Percentiles rank a stretch among this genome's conserved stretches.
phyloP scores from a whole-genome alignment of 2,329 filamentous ascomycete species.

The Helotiales sp. region DNA sequence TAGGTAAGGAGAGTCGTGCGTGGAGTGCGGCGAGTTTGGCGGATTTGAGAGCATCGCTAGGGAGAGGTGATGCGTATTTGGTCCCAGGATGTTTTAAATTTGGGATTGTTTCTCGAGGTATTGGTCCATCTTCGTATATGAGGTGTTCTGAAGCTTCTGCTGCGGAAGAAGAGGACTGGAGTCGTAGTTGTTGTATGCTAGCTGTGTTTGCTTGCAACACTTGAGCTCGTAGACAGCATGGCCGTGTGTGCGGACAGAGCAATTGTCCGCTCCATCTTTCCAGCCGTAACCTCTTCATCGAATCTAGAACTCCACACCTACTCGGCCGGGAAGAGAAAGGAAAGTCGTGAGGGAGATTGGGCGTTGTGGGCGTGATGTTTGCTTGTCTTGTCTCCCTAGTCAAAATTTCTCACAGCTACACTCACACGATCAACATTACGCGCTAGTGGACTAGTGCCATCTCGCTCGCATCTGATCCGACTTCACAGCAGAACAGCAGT shows the following conservation, averaged over 20 bases:
- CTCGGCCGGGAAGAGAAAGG: slow-evolving; percentile 9
- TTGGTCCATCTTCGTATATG: slow-evolving; percentile 28
- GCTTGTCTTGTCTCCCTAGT: slow-evolving; percentile 10
- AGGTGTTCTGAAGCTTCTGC: too few species aligned
- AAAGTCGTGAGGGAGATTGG: slow-evolving; percentile 14
- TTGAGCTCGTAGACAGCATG: slow-evolving; percentile 40
- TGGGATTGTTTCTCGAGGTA: not conserved
- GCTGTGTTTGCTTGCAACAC: slow-evolving; percentile 27
- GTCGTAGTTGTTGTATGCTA: too few species aligned
- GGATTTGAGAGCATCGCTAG: slow-evolving; percentile 66
- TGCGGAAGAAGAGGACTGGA: slow-evolving; percentile 20
- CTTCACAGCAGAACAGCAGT: slow-evolving; percentile 17
- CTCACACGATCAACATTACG: slow-evolving; percentile 17
- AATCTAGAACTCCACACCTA: slow-evolving; percentile 23
- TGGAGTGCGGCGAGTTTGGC: slow-evolving; percentile 92
- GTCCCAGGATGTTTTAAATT: slow-evolving; percentile 40
- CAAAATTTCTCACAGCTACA: slow-evolving; percentile 27
- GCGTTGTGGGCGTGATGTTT: slow-evolving; percentile 17
- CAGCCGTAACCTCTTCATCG: slow-evolving; percentile 63
- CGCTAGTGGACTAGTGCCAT: slow-evolving; percentile 22
- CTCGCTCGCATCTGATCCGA: slow-evolving; percentile 18
- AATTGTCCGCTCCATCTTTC: slow-evolving; percentile 61
- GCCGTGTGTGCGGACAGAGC: slow-evolving; percentile 45
- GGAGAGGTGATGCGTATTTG: slow-evolving; percentile 65
- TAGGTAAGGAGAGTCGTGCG: slow-evolving; percentile 79